A percentile compares a stretch with the other conserved stretches of the same genome.
Evolutionary conservation across 164 flowering plant genomes (phyloP).

Genomic region (Aristolochia contorta): DNA sequence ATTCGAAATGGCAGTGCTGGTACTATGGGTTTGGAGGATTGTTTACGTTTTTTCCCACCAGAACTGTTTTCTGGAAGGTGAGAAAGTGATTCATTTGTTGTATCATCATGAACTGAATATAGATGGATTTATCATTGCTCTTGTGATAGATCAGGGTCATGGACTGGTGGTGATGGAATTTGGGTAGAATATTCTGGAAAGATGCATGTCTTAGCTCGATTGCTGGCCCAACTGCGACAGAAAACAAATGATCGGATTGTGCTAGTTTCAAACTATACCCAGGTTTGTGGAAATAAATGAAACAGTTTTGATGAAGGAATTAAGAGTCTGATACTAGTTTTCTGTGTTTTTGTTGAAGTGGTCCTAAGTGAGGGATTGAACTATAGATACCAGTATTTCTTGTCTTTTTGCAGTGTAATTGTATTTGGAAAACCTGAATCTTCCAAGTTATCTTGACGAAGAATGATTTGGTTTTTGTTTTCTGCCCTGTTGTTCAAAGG

Average conservation of each 20-base stretch:
- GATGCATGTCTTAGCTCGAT: constrained; percentile 94
- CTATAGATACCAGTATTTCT: no score
- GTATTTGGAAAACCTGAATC: no score
- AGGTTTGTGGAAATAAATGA: constrained; percentile 32
- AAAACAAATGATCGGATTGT: constrained; percentile 92
- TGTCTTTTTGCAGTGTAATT: no score
- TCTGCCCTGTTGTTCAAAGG: no score
- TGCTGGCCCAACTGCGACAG: constrained; percentile 74
- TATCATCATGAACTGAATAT: neutral
- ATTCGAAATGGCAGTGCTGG: constrained; percentile 73
- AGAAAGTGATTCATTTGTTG: constrained; percentile 5
- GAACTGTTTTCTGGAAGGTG: constrained; percentile 91
- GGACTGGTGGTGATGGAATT: constrained; percentile 93
- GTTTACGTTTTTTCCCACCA: constrained; percentile 82
- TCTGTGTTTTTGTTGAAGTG: no score
- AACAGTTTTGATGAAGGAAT: no score
- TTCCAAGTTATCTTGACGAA: no score
- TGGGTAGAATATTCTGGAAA: constrained; percentile 99
- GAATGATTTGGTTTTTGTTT: no score
- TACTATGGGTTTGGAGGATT: constrained; percentile 80
- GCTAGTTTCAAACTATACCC: constrained; percentile 96
- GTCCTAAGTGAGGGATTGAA: no score
- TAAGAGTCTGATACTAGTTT: no score
- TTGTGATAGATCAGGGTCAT: constrained; percentile 73
- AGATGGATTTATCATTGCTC: constrained; percentile 4